Evolutionary conservation across 495 filamentous ascomycete species (phyloP).

Genomic region (Pseudevernia furfuracea): DNA sequence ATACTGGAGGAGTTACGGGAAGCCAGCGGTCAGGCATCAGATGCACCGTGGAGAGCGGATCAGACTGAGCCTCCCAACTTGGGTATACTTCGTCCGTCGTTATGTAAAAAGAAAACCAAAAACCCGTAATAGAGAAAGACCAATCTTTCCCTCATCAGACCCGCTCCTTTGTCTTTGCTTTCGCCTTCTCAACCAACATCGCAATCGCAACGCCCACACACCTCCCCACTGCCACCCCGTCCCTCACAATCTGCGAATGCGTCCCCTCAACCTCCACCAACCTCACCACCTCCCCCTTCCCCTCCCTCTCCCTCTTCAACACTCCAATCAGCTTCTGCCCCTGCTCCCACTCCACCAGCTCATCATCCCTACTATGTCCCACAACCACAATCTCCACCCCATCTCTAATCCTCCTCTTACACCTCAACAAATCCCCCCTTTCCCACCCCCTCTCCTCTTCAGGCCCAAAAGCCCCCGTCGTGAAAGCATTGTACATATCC

Average conservation of each 20-base stretch:
- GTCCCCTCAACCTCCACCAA: constrained; percentile 44
- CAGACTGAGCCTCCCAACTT: neutral
- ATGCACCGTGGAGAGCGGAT: neutral
- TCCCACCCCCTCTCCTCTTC: constrained; percentile 44
- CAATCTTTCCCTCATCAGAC: neutral
- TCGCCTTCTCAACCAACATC: constrained; percentile 43
- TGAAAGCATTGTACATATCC: constrained; percentile 52
- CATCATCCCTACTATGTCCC: constrained; percentile 53
- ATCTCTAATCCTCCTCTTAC: constrained; percentile 37
- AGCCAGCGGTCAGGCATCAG: neutral
- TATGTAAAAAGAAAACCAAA: neutral
- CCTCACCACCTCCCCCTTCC: constrained; percentile 27
- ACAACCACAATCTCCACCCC: constrained; percentile 46
- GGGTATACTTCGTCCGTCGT: neutral
- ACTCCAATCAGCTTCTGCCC: constrained; percentile 39
- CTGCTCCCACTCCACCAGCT: constrained; percentile 51
- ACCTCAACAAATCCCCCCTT: constrained; percentile 42
- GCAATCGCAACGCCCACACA: constrained; percentile 46
- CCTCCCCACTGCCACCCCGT: constrained; percentile 44
- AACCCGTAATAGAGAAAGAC: neutral
- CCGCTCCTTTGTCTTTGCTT: constrained; percentile 34
- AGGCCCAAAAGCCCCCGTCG: constrained; percentile 54
- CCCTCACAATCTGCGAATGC: constrained; percentile 57
- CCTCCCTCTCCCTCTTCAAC: constrained; percentile 30
- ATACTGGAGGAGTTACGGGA: neutral